Evolutionary conservation across 2,329 filamentous ascomycete species (phyloP), one percentile per base, ranked within the genome.

Genomic region (Xylariaceae sp.): DNA sequence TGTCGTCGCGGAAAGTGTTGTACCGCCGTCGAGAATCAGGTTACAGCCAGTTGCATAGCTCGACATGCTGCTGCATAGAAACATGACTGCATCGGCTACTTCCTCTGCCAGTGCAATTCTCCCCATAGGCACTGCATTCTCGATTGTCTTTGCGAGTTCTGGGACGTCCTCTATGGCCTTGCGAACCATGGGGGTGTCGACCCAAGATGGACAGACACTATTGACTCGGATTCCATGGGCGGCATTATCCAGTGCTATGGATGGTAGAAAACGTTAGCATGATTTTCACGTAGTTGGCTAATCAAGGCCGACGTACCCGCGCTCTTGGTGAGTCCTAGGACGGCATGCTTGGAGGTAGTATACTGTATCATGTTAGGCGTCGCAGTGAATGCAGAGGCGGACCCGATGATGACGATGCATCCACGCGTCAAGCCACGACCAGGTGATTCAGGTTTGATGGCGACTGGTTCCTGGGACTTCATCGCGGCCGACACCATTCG

Each of bases 301-400:
- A 11, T 29, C 19, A 19, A 19, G 19, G 34, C 11, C 11, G 26
- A 3, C 41, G 12, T 50, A 63, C 59, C 60, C 3, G 53, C 41
- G 29, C 11, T 58, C 27, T 43, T 59, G 4, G 47, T 55, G 8
- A 65, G 8, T 0, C 62, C 63, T 0, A 64, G 34, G 2, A 61
- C 58, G 8, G 60, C 62, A 40, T 61, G 58, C 40, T 65, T 65
- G 1, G 63, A 61, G 1, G 61, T 48, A 7, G 56, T 56, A 40
- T 62, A 65, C 19, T 47, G 54, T 2, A 56, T 19, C 41, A 50
- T 11, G 9, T 35, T 1, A 3, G 56, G 51, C 4, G 11, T 7
- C 1, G 51, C 27, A 1, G 41, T 34, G 8, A 45, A 42, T 0
- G 61, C 62, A 34, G 51, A 12, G 2, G 53, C 31, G 0, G 62